These are phyloP conservation scores for Crithidia fasciculata DNA, from an alignment of 208 protist species.

Conservation along the genomic window DNA sequence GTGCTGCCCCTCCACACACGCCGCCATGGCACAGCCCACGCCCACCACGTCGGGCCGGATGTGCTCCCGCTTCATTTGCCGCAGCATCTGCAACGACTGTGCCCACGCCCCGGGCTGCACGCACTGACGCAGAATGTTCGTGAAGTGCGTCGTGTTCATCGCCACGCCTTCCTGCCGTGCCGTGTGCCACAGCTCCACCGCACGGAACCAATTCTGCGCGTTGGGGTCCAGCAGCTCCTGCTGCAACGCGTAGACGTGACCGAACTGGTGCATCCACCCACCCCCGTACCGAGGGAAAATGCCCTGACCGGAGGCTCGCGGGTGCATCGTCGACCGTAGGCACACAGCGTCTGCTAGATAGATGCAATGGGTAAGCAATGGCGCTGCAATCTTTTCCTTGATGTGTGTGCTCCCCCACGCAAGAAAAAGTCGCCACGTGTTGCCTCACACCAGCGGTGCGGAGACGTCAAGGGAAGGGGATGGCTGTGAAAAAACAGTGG, in stretches of 20 bases:
- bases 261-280: slow-evolving; percentile 92
- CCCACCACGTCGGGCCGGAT: slow-evolving; percentile 75
- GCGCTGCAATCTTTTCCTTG: no score
- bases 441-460: no score
- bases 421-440: no score
- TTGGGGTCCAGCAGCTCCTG: slow-evolving; percentile 79
- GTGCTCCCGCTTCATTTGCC: slow-evolving; percentile 70
- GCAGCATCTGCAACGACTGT: slow-evolving; percentile 55
- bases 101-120: slow-evolving; percentile 72
- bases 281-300: slow-evolving; percentile 83
- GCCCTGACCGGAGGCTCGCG: slow-evolving; percentile 63
- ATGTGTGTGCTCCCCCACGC: no score
- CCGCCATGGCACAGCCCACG: slow-evolving; percentile 65
- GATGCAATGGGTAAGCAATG: no score
- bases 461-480: no score
- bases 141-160: slow-evolving; percentile 76
- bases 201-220: slow-evolving; percentile 82
- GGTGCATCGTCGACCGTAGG: slow-evolving; percentile 45
- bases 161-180: slow-evolving; percentile 83
- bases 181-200: slow-evolving; percentile 84
- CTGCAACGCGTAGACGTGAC: slow-evolving; percentile 88
- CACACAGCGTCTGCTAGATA: no score
- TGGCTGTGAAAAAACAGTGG: no score
- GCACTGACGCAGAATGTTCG: slow-evolving; percentile 81
- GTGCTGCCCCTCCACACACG: slow-evolving; percentile 58